Evolutionary conservation across 2,329 filamentous ascomycete species (phyloP).

Genomic region (Magnaporthales sp.): DNA sequence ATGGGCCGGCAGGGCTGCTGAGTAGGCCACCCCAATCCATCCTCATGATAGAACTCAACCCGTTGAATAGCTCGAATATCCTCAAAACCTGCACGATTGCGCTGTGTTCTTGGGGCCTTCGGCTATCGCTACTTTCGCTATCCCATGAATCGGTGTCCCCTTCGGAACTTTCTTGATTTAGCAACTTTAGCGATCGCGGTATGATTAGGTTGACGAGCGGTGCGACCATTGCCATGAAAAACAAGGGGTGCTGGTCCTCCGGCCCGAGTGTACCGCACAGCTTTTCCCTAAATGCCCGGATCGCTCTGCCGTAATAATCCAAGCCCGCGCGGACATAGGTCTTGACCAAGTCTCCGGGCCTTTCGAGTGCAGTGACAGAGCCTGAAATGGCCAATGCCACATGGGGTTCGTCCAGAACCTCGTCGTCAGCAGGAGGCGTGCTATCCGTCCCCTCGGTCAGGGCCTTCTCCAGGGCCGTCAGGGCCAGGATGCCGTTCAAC

Average conservation of each 20-base stretch:
- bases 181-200: background rate
- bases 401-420: background rate
- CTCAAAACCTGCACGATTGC: constrained; percentile 1
- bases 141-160: background rate
- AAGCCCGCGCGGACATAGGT: constrained; percentile 2
- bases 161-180: background rate
- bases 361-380: background rate
- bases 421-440: background rate
- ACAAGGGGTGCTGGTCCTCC: constrained; percentile 3
- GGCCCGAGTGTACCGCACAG: background rate
- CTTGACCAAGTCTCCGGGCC: background rate
- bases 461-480: constrained; percentile 6
- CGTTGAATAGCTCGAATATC: constrained; percentile 6
- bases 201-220: constrained; percentile 4
- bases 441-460: background rate
- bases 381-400: background rate
- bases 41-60: constrained; percentile 2
- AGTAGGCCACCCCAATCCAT: constrained; percentile 2
- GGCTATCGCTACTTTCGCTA: background rate
- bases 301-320: constrained; percentile 4
- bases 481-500: constrained; percentile 48
- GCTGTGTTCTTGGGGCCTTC: background rate
- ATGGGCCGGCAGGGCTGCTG: constrained; percentile 1
- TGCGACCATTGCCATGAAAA: constrained; percentile 1
- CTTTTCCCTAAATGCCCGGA: background rate